Evolutionary conservation across 2,329 filamentous ascomycete genomes (phyloP).

Genomic region (Alternaria sp.): DNA sequence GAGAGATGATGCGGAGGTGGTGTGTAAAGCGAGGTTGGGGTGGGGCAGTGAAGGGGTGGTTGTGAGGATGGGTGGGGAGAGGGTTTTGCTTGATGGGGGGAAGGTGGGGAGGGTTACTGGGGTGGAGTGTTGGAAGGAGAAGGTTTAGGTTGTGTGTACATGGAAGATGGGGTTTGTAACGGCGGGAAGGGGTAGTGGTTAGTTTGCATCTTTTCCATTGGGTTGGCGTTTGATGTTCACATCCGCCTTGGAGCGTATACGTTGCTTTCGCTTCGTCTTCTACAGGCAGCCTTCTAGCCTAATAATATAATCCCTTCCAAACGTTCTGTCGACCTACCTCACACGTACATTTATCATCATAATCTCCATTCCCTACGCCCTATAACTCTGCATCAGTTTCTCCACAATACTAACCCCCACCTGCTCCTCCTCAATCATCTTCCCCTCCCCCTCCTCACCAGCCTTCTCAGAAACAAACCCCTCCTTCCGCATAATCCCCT

Average conservation of each 20-base stretch:
- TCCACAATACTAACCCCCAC: slow-evolving; percentile 43
- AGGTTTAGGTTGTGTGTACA: neutral
- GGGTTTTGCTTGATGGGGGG: slow-evolving; percentile 15
- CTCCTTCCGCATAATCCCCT: slow-evolving; percentile 37
- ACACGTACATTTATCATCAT: neutral
- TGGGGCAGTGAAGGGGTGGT: slow-evolving; percentile 8
- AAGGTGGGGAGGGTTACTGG: slow-evolving; percentile 21
- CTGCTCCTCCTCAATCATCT: slow-evolving; percentile 35
- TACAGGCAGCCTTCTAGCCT: neutral
- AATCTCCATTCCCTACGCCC: neutral
- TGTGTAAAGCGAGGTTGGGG: slow-evolving; percentile 17
- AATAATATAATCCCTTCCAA: neutral
- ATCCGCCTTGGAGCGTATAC: neutral
- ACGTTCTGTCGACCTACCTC: neutral
- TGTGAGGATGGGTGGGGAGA: slow-evolving; percentile 15
- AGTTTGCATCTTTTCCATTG: neutral
- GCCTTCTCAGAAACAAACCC: slow-evolving; percentile 17
- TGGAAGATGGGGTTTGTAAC: neutral
- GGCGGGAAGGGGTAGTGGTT: neutral
- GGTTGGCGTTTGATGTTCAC: neutral
- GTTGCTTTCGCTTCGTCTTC: neutral
- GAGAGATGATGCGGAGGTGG: slow-evolving; percentile 13
- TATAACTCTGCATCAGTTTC: slow-evolving; percentile 40
- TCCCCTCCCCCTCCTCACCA: neutral
- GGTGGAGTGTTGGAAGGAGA: slow-evolving; percentile 7